Conservation (phyloP, 2,329 filamentous ascomycete species). For the Leptodontidium sp. region DNA sequence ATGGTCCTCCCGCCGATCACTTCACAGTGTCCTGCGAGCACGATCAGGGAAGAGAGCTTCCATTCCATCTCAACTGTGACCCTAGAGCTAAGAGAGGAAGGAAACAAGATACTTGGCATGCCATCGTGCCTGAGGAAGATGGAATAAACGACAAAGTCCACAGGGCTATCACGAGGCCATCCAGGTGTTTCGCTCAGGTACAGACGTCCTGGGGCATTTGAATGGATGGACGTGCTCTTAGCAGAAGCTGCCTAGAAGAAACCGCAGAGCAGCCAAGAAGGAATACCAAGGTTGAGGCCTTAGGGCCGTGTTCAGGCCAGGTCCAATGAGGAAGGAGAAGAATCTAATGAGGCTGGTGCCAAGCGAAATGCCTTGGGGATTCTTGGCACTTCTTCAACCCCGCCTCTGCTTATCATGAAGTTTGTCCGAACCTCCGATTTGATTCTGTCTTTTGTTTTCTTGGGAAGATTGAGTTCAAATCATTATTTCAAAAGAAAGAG, state of each 20-base stretch:
- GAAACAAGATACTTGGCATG: slow-evolving; percentile 22
- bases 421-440: neutral
- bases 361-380: slow-evolving; percentile 2
- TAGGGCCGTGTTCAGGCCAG: neutral
- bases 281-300: slow-evolving; percentile 8
- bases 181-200: slow-evolving; percentile 14
- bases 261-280: neutral
- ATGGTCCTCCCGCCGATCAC: neutral
- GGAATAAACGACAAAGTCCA: neutral
- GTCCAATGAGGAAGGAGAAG: slow-evolving; percentile 12
- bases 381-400: slow-evolving; percentile 13
- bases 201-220: neutral
- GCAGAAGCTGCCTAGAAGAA: slow-evolving; percentile 4
- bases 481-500: too few relatives aligned
- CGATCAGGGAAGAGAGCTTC: neutral
- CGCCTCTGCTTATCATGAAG: slow-evolving; percentile 19
- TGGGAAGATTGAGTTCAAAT: too few relatives aligned
- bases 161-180: neutral
- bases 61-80: slow-evolving; percentile 1
- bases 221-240: slow-evolving; percentile 10
- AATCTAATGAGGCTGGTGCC: neutral
- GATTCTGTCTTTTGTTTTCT: too few relatives aligned
- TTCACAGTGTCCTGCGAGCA: slow-evolving; percentile 5
- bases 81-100: slow-evolving; percentile 20
- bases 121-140: slow-evolving; percentile 15